Conservation (phyloP, 2,329 filamentous ascomycete genomes). For the Zymoseptoria brevis region DNA sequence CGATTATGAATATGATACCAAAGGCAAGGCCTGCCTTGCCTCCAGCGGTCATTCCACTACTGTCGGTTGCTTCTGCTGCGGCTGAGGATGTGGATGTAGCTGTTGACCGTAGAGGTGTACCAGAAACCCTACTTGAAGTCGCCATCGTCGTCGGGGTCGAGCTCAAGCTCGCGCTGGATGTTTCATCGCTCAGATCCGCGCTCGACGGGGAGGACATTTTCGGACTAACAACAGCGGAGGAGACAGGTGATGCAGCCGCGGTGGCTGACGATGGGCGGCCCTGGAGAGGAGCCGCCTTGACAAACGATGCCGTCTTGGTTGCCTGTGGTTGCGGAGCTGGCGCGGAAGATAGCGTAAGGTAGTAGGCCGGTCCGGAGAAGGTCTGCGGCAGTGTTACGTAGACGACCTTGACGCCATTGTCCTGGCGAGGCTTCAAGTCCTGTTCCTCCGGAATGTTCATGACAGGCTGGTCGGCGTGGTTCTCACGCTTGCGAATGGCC, state of each 20-base stretch:
- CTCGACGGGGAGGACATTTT: neutral
- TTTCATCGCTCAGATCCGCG: neutral
- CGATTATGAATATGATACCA: conserved; percentile 64
- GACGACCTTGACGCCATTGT: conserved; percentile 36
- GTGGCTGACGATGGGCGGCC: neutral
- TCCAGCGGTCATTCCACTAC: conserved; percentile 37
- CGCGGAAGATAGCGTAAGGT: conserved; percentile 17
- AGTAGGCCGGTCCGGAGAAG: conserved; percentile 41
- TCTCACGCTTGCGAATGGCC: conserved; percentile 21
- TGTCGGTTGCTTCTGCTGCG: conserved; percentile 6
- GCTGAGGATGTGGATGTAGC: conserved; percentile 5
- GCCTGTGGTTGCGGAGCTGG: neutral
- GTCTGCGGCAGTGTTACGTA: conserved; percentile 47
- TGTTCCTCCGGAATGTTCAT: conserved; percentile 24
- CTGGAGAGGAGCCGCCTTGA: neutral
- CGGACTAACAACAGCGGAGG: neutral
- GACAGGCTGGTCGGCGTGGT: conserved; percentile 16
- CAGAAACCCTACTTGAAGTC: conserved; percentile 4
- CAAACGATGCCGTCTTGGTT: neutral
- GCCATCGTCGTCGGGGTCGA: neutral
- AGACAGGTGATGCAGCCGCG: conserved; percentile 1
- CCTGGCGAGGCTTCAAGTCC: conserved; percentile 8
- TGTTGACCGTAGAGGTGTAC: conserved; percentile 17
- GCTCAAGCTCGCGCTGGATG: neutral
- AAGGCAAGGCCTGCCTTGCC: conserved; percentile 77